A percentile compares a stretch with the other conserved stretches of the same genome.
Conservation (phyloP, 2,329 filamentous ascomycete species). For the Cadophora malorum region DNA sequence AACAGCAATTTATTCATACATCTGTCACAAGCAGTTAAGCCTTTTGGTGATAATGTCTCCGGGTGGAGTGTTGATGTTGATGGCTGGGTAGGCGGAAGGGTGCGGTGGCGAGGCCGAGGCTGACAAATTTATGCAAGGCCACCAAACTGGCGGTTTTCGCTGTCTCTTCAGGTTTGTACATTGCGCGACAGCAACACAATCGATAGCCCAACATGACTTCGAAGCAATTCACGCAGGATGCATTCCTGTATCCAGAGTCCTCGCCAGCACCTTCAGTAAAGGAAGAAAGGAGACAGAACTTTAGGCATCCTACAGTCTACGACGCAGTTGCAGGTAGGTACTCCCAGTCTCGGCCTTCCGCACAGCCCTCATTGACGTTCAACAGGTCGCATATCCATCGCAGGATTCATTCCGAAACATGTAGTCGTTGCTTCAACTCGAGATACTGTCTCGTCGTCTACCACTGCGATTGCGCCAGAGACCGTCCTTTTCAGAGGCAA, state of each 20-base stretch:
- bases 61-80: conserved; percentile 7
- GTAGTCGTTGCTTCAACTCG: conserved; percentile 37
- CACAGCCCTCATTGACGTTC: conserved; percentile 24
- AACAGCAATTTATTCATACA: conserved; percentile 81
- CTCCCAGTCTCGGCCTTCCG: neutral
- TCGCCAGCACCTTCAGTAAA: conserved; percentile 16
- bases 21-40: neutral
- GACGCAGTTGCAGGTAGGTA: conserved; percentile 72
- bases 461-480: conserved; percentile 63
- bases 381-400: conserved; percentile 50
- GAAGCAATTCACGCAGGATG: conserved; percentile 36
- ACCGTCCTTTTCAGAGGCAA: conserved; percentile 72
- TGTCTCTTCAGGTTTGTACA: neutral
- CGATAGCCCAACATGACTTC: conserved; percentile 37
- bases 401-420: conserved; percentile 50
- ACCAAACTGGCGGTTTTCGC: neutral
- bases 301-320: conserved; percentile 63
- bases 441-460: conserved; percentile 43
- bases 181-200: conserved; percentile 9
- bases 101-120: conserved; percentile 14
- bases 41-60: neutral
- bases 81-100: neutral
- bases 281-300: conserved; percentile 32
- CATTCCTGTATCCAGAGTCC: conserved; percentile 31
- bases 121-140: conserved; percentile 8